These are phyloP conservation scores for Hawksworthiomyces lignivorus DNA, from an alignment of 2,329 filamentous ascomycete species.

Conservation along the genomic window DNA sequence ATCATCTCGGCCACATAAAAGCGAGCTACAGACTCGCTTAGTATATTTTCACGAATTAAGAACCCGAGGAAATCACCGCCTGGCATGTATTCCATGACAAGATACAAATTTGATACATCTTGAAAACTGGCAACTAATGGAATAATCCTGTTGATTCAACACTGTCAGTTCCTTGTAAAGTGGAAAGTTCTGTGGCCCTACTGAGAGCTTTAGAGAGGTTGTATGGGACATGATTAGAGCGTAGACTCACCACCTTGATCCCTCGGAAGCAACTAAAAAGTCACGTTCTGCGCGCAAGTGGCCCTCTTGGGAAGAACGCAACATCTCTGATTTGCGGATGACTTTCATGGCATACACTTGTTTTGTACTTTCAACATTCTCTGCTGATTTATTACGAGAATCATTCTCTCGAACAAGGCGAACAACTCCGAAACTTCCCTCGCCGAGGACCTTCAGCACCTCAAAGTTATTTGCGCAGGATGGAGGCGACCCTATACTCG, in stretches of 20 bases:
- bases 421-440: conserved; percentile 92
- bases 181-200: too few relatives aligned
- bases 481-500: too few relatives aligned
- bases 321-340: conserved; percentile 89
- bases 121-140: conserved; percentile 85
- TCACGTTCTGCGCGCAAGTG: conserved; percentile 88
- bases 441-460: conserved; percentile 73
- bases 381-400: too few relatives aligned
- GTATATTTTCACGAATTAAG: conserved; percentile 73
- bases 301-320: conserved; percentile 83
- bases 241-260: conserved; percentile 69
- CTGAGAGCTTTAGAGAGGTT: too few relatives aligned
- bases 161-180: too few relatives aligned
- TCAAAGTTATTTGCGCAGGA: conserved; percentile 64
- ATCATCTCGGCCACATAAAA: conserved; percentile 97
- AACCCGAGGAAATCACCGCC: conserved; percentile 89
- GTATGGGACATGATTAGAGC: too few relatives aligned
- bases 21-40: conserved; percentile 69
- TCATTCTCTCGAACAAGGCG: conserved; percentile 68
- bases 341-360: conserved; percentile 94
- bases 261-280: conserved; percentile 80
- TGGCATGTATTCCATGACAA: conserved; percentile 98
- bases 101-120: conserved; percentile 73
- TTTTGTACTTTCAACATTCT: too few relatives aligned
- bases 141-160: conserved; percentile 68